Evolutionary conservation across 2,329 filamentous ascomycete species (phyloP).

Genomic region (Dryadomyces quercus-mongolicae): DNA sequence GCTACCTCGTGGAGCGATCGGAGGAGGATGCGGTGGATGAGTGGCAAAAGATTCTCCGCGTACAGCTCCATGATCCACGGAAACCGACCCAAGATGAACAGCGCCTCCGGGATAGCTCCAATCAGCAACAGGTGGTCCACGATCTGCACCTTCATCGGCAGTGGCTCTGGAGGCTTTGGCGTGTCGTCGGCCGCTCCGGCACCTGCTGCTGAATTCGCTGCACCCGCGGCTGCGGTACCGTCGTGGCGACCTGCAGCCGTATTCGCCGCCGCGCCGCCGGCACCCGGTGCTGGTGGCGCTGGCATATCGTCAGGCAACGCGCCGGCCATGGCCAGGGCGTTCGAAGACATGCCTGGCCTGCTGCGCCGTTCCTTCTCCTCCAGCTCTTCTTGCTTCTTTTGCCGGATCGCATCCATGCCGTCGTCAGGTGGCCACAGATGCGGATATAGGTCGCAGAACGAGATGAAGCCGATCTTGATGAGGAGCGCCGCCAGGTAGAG

Average conservation of each 20-base stretch:
- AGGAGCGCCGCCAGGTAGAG: constrained; percentile 84
- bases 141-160: constrained; percentile 78
- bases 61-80: constrained; percentile 85
- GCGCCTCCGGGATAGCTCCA: constrained; percentile 80
- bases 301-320: constrained; percentile 74
- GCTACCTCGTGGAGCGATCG: constrained; percentile 69
- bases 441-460: constrained; percentile 77
- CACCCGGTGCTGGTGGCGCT: constrained; percentile 2
- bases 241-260: constrained; percentile 36
- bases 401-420: constrained; percentile 63
- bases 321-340: constrained; percentile 78
- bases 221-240: constrained; percentile 46
- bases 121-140: constrained; percentile 80
- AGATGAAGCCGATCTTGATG: constrained; percentile 96
- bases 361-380: constrained; percentile 63
- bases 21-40: constrained; percentile 73
- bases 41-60: constrained; percentile 60
- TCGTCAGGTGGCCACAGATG: constrained; percentile 82
- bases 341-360: constrained; percentile 59
- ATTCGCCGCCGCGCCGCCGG: constrained; percentile 4
- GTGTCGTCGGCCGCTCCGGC: constrained; percentile 21
- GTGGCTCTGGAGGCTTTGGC: constrained; percentile 52
- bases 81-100: constrained; percentile 80
- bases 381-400: constrained; percentile 61
- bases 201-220: constrained; percentile 16